Conservation (phyloP, 352 stramenopile species). For the Phytophthora niederhauseri region DNA sequence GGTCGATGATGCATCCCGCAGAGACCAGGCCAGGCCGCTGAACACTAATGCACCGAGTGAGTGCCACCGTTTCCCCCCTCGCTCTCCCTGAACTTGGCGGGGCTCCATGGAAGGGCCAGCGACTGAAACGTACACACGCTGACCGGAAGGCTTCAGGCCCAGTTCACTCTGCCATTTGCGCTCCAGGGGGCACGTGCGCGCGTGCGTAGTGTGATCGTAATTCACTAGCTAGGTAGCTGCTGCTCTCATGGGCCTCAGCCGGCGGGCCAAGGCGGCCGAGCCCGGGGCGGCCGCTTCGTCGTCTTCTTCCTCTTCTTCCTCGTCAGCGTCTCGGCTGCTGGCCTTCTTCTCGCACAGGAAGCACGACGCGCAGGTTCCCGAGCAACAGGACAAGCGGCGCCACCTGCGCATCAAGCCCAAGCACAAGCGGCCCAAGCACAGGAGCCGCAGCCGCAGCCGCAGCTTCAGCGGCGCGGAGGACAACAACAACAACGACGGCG, state of each 20-base stretch:
- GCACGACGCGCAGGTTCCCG: neutral
- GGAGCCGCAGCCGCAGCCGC: conserved; percentile 18
- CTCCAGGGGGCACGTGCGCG: conserved; percentile 3
- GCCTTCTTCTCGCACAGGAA: conserved; percentile 42
- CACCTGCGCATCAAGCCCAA: conserved; percentile 13
- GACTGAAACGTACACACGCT: neutral
- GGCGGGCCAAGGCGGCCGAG: conserved; percentile 28
- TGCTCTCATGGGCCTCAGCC: conserved; percentile 35
- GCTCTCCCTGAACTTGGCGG: neutral
- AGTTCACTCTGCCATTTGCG: conserved; percentile 14
- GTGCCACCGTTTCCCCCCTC: neutral
- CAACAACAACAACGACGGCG: conserved; percentile 8
- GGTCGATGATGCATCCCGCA: neutral
- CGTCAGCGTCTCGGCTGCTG: conserved; percentile 20
- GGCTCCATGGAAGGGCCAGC: neutral
- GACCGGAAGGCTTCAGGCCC: neutral
- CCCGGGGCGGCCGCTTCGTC: conserved; percentile 14
- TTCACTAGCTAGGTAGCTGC: neutral
- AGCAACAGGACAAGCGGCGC: conserved; percentile 3
- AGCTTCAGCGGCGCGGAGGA: conserved; percentile 33
- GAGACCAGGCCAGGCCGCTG: neutral
- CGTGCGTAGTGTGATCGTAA: neutral
- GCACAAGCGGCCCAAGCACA: neutral
- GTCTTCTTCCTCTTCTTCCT: neutral
- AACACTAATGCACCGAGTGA: neutral